Base-by-base conservation (phyloP, 352 stramenopile genomes). In the Blastocystis sp. region DNA sequence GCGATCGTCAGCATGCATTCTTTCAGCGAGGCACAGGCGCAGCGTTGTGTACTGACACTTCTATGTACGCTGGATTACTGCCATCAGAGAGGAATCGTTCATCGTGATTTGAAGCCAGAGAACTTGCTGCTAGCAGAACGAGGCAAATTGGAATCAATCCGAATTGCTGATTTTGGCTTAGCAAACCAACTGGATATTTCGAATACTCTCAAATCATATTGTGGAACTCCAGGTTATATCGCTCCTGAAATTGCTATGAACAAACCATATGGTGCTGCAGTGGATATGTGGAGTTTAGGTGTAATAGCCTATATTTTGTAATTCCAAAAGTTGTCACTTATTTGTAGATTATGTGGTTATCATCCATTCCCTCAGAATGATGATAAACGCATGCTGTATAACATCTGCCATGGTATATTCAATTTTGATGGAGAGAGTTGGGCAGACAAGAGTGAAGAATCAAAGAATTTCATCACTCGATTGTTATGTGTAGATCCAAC, bases 101-200 rank as follows among this genome's bases (percentile, higher is more conserved):
- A 90, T 46, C 78, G 87, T 21, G 88, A 90, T 56, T 71, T 89
- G 21, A 94, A 95, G 88, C 93, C 93, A 0, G 93, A 95, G 88
- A 95, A 95, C 87, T 74, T 95, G 66, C 89, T 95, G 87, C 90
- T 94, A 54, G 91, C 91, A 87, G 93, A 92, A 61, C 89, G 89
- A 0, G 90, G 91, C n/a, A 91, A 94, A 75, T 91, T 94, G 58
- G 92, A 98, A 88, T 98, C 98, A 89, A 96, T 99, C 88, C 99
- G 99, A 90, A 98, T 99, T 90, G 97, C 96, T 12, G 97, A 99
- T 90, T 99, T 99, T 91, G 97, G 97, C 14, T 92, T 99, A 16
- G 98, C 94, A 24, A 99, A 99, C 90, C 91, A 97, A 59, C 98
- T 98, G 93, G 90, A 95, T 39, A 96, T 99, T 90, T 96, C 96